Evolutionary conservation across 2,329 filamentous ascomycete species (phyloP).

Genomic region (Colletotrichum sp.): DNA sequence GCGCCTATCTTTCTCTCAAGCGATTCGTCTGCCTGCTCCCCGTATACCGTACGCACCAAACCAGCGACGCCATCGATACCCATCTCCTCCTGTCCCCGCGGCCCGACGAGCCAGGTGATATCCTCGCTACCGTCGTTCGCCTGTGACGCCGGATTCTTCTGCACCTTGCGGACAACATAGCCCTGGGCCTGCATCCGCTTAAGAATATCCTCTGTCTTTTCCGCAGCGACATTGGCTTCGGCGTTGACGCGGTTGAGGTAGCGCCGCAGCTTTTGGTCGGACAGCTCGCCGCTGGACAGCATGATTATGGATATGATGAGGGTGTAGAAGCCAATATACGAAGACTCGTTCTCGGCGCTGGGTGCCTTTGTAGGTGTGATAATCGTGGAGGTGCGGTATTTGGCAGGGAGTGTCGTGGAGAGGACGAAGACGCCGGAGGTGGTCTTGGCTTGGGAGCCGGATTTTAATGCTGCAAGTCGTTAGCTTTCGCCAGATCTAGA

Average conservation of each 20-base stretch:
- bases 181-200: constrained; percentile 79
- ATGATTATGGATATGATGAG: constrained; percentile 79
- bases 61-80: constrained; percentile 76
- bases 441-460: constrained; percentile 56
- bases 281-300: constrained; percentile 74
- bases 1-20: constrained; percentile 64
- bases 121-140: constrained; percentile 72
- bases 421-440: constrained; percentile 79
- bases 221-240: constrained; percentile 74
- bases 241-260: constrained; percentile 78
- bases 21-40: constrained; percentile 51
- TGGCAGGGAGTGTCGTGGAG: constrained; percentile 70
- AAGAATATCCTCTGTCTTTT: constrained; percentile 77
- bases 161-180: constrained; percentile 78
- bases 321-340: constrained; percentile 82
- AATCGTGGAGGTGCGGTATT: constrained; percentile 71
- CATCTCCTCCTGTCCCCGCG: constrained; percentile 85
- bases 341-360: constrained; percentile 71
- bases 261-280: constrained; percentile 79
- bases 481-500: neutral
- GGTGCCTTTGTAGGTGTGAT: constrained; percentile 71
- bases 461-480: constrained; percentile 38
- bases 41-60: constrained; percentile 68
- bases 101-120: constrained; percentile 83
- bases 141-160: constrained; percentile 55